phyloP scores from a whole-genome alignment of 306 rosid genomes.

The Morella rubra region DNA sequence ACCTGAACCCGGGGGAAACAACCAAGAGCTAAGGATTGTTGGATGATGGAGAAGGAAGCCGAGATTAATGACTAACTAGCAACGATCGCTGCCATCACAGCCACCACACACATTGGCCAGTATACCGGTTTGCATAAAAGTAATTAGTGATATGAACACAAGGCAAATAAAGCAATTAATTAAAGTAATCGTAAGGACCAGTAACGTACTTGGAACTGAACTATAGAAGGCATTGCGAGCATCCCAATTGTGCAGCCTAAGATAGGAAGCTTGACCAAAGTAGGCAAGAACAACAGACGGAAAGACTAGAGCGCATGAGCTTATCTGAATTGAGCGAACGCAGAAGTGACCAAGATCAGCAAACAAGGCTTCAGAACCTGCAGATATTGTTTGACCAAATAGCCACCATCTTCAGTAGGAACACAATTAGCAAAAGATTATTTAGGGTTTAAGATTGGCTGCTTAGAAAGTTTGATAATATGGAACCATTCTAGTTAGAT shows the following conservation, averaged over 20 bases:
- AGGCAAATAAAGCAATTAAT: no score
- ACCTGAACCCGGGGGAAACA: constrained; percentile 76
- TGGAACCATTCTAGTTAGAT: no score
- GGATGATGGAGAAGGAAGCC: constrained; percentile 67
- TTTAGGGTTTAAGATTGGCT: no score
- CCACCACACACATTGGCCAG: constrained; percentile 69
- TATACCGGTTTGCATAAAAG: constrained; percentile 40
- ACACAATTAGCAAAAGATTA: no score
- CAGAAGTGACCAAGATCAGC: constrained; percentile 32
- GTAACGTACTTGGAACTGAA: constrained; percentile 13
- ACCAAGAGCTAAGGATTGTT: constrained; percentile 70
- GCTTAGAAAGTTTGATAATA: no score
- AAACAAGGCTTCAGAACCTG: not conserved
- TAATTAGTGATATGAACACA: no score
- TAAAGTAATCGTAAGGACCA: no score
- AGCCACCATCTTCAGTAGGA: not conserved
- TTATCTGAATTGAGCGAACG: constrained; percentile 18
- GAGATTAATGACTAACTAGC: constrained; percentile 87
- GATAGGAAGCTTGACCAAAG: constrained; percentile 24
- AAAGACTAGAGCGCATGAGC: constrained; percentile 11
- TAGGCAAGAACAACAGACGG: constrained; percentile 17
- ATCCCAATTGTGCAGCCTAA: not conserved
- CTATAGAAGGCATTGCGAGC: constrained; percentile 12
- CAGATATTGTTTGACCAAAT: no score
- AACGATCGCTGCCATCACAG: constrained; percentile 62